A percentile compares a stretch with the other conserved stretches of the same genome.
These are phyloP conservation scores for Fagopyrum homotropicum DNA, from an alignment of 148 eudicot species.

Conservation along the genomic window DNA sequence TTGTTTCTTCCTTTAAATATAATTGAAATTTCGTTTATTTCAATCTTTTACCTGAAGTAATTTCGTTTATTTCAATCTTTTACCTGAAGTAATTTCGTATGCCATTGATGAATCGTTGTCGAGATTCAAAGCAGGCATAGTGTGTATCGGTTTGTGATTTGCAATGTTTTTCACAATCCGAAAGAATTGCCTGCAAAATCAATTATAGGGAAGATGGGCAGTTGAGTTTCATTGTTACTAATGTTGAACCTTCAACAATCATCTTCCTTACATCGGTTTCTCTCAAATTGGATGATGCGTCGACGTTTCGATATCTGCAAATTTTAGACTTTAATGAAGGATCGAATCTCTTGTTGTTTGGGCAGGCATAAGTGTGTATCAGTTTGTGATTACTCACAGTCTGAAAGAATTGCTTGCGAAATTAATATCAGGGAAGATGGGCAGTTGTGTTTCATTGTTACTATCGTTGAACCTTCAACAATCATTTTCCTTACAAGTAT, in stretches of 20 bases:
- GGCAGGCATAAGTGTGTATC: slow-evolving; percentile 2
- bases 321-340: not conserved
- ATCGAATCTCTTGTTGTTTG: too few relatives aligned
- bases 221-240: slow-evolving; percentile 29
- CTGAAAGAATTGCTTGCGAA: slow-evolving; percentile 37
- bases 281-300: not conserved
- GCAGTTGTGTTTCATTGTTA: slow-evolving; percentile 36
- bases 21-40: not conserved
- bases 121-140: slow-evolving; percentile 21
- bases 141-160: slow-evolving; percentile 37
- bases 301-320: too few relatives aligned
- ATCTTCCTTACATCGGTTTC: not conserved
- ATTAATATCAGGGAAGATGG: slow-evolving; percentile 25
- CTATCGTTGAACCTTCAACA: slow-evolving; percentile 13
- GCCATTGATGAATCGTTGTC: not conserved
- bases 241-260: slow-evolving; percentile 15
- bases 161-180: slow-evolving; percentile 16
- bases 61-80: not conserved
- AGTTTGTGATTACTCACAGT: slow-evolving; percentile 14
- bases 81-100: not conserved
- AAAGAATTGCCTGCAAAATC: slow-evolving; percentile 31
- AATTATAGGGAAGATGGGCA: slow-evolving; percentile 31
- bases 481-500: not conserved
- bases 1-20: too few relatives aligned
- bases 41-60: not conserved